A percentile compares a stretch with the other conserved stretches of the same genome.
Conservation (phyloP, 1,284 basidiomycete species). For the Rhodotorula sp. region DNA sequence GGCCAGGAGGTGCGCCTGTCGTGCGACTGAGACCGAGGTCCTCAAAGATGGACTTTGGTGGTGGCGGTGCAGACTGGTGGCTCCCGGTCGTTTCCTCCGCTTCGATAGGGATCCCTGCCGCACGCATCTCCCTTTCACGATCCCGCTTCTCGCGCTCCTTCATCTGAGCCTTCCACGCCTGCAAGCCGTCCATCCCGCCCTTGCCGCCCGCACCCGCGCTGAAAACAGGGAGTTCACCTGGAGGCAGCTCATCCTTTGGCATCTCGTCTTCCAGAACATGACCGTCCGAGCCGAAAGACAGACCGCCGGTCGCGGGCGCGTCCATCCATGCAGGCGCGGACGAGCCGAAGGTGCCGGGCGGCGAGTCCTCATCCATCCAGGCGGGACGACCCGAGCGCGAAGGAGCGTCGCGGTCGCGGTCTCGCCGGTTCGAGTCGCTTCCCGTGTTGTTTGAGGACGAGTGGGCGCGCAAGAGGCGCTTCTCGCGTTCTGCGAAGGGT, state of each 20-base stretch:
- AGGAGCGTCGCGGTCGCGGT: conserved; percentile 3
- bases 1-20: conserved; percentile 3
- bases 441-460: neutral
- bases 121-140: conserved; percentile 8
- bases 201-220: neutral
- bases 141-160: conserved; percentile 34
- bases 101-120: conserved; percentile 1
- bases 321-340: conserved; percentile 36
- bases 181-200: conserved; percentile 33
- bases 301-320: conserved; percentile 13
- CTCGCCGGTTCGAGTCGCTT: neutral
- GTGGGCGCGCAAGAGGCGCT: conserved; percentile 16
- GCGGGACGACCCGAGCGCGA: conserved; percentile 21
- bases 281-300: conserved; percentile 11
- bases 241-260: neutral
- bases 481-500: conserved; percentile 31
- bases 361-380: conserved; percentile 36
- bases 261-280: conserved; percentile 7
- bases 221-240: neutral
- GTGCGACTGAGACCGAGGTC: conserved; percentile 29
- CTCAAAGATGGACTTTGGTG: conserved; percentile 30
- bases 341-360: neutral
- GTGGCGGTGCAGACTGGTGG: neutral
- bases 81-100: neutral
- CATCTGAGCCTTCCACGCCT: conserved; percentile 39